Base-by-base conservation (phyloP, 805 yeast genomes). In the Kodamaea kaohsiungensis region DNA sequence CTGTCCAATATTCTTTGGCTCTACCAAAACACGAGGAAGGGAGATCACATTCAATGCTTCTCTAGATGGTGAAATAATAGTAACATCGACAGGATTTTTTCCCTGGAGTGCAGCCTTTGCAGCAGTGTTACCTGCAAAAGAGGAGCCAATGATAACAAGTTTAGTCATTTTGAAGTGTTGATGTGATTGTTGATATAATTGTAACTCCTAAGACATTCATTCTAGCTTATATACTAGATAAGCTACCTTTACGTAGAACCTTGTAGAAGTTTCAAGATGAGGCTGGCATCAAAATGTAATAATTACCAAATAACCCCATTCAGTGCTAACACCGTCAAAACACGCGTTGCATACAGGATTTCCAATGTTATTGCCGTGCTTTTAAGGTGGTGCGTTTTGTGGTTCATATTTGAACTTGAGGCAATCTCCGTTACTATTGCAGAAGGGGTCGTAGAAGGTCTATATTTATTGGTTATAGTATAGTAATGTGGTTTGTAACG, bases 111-210 rank as follows among this genome's bases (percentile, higher is more conserved):
- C 52, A 8, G 62, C 47, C 10, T 64, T 61, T 17, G 67, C 67
- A 9, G 73, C 77, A 6, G 33, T 49, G 15, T 64, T 56, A 6
- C 66, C 77, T 2, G 73, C 76, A 52, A 56, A 72, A 2, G 75
- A 69, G 4, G 70, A 75, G n/a, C 79, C 79, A 27, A 75, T 63
- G 15, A 75, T 67, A 4, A 69, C 68, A 16, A 71, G 55, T 38
- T 59, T 19, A 6, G 43, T 25, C 49, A 47, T 40, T 38, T 38
- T 38, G 3, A 5, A 9, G 13, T 30, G 35, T 9, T 30, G 35
- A 5, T 30, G 35, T 8, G 10, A 30, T 30, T 22, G 10, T 10
- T 2, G 8, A 10, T 30, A 12, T 30, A 5, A 30, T 2, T 2
- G 35, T 9, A 30, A 12, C 13, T 2, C 13, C 33, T 27, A 7